phyloP scores from a whole-genome alignment of 345 rosid genomes.

The Arabis alpina region DNA sequence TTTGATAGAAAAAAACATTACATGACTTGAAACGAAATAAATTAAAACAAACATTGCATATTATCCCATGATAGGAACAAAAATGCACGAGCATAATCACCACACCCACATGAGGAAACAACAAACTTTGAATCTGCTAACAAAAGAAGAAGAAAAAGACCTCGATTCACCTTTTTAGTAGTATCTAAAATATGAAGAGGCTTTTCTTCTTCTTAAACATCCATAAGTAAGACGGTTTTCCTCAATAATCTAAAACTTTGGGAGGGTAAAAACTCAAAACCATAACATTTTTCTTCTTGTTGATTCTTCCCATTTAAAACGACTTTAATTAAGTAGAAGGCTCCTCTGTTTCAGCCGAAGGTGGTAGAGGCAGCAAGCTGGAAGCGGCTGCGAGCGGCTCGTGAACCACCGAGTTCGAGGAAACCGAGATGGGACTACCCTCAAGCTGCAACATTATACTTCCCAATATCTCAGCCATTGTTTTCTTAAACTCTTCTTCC shows the following conservation, averaged over 20 bases:
- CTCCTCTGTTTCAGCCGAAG: conserved; percentile 40
- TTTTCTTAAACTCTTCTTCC: conserved; percentile 88
- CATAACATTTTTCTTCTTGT: conserved; percentile 3
- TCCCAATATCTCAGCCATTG: conserved; percentile 69
- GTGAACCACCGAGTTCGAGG: conserved; percentile 85
- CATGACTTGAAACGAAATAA: not conserved
- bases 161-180: too few species aligned
- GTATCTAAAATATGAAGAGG: not conserved
- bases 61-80: not conserved
- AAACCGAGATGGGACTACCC: conserved; percentile 68
- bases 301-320: conserved; percentile 27
- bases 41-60: conserved; percentile 17
- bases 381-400: conserved; percentile 78
- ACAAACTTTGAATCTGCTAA: conserved; percentile 1
- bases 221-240: conserved; percentile 4
- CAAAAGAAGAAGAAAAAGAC: not conserved
- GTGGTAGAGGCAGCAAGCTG: conserved; percentile 48
- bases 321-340: conserved; percentile 10
- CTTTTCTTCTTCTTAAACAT: not conserved
- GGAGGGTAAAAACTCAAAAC: conserved; percentile 21
- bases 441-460: conserved; percentile 85
- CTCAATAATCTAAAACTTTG: conserved; percentile 26
- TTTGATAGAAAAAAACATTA: too few species aligned
- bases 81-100: conserved; percentile 27
- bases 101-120: conserved; percentile 32